These are phyloP conservation scores for Alternaria atra DNA, from an alignment of 2,329 filamentous ascomycete genomes.

Conservation along the genomic window DNA sequence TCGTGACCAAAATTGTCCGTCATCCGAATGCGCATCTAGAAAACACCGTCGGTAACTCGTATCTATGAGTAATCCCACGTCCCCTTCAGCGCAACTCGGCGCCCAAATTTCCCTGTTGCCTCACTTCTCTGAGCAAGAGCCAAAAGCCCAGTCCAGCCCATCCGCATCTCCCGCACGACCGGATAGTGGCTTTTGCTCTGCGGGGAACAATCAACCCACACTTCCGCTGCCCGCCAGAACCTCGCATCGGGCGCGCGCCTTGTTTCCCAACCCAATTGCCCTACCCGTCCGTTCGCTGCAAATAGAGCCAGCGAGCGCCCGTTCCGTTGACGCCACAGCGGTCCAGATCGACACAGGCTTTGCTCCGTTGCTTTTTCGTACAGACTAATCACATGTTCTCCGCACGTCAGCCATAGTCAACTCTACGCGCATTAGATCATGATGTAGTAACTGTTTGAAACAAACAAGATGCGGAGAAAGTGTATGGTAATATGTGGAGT, in stretches of 20 bases:
- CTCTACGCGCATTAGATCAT: not conserved
- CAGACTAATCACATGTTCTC: not conserved
- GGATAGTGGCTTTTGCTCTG: slow-evolving; percentile 2
- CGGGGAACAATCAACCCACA: not conserved
- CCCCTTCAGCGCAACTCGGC: no score
- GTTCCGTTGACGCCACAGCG: not conserved
- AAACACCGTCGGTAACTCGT: not conserved
- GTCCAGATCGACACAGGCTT: not conserved
- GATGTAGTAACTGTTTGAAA: not conserved
- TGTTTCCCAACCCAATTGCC: not conserved
- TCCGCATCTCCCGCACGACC: slow-evolving; percentile 4
- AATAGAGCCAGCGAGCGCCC: not conserved
- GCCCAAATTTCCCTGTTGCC: not conserved
- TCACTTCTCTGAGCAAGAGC: not conserved
- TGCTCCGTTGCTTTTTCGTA: not conserved
- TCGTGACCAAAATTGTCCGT: not conserved
- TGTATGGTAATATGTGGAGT: slow-evolving; percentile 2
- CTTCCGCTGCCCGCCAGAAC: not conserved
- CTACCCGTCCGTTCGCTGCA: not conserved
- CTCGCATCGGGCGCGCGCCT: not conserved
- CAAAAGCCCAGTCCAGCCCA: not conserved
- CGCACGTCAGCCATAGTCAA: not conserved
- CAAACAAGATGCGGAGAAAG: not conserved
- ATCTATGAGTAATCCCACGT: not conserved
- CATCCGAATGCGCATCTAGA: not conserved